phyloP scores from a whole-genome alignment of 2,329 filamentous ascomycete genomes.

The Pyrenophora seminiperda region DNA sequence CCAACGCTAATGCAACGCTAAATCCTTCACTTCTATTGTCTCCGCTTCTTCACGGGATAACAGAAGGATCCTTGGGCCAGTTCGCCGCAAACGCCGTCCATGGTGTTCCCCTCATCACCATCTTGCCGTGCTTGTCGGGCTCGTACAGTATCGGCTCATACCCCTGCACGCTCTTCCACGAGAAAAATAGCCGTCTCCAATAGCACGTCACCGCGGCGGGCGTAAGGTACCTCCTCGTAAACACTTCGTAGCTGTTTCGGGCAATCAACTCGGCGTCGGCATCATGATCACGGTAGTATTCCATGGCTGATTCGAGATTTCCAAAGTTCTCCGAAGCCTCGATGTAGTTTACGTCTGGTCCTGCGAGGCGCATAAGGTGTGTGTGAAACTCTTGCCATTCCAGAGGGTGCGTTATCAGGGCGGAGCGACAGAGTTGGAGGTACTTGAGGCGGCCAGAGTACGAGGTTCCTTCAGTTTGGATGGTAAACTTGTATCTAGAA shows the following conservation, averaged over 20 bases:
- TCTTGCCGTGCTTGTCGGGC: slow-evolving; percentile 30
- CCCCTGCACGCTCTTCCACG: slow-evolving; percentile 39
- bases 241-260: slow-evolving; percentile 39
- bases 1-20: slow-evolving; percentile 22
- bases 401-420: slow-evolving; percentile 40
- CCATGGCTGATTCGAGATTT: slow-evolving; percentile 41
- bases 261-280: slow-evolving; percentile 38
- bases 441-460: slow-evolving; percentile 62
- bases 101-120: slow-evolving; percentile 39
- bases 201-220: slow-evolving; percentile 44
- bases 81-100: slow-evolving; percentile 45
- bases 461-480: slow-evolving; percentile 59
- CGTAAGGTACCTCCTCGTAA: slow-evolving; percentile 39
- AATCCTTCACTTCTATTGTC: slow-evolving; percentile 1
- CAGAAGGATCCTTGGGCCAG: slow-evolving; percentile 39
- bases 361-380: slow-evolving; percentile 39
- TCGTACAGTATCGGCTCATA: slow-evolving; percentile 38
- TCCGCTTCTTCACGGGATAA: slow-evolving; percentile 29
- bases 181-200: slow-evolving; percentile 41
- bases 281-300: slow-evolving; percentile 39
- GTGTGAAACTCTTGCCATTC: slow-evolving; percentile 46
- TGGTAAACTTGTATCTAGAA: slow-evolving; percentile 58
- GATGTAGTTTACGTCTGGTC: slow-evolving; percentile 41
- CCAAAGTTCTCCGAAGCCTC: slow-evolving; percentile 40
- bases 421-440: slow-evolving; percentile 55